Conservation (phyloP, 805 yeast species). For the Hanseniaspora lindneri region DNA sequence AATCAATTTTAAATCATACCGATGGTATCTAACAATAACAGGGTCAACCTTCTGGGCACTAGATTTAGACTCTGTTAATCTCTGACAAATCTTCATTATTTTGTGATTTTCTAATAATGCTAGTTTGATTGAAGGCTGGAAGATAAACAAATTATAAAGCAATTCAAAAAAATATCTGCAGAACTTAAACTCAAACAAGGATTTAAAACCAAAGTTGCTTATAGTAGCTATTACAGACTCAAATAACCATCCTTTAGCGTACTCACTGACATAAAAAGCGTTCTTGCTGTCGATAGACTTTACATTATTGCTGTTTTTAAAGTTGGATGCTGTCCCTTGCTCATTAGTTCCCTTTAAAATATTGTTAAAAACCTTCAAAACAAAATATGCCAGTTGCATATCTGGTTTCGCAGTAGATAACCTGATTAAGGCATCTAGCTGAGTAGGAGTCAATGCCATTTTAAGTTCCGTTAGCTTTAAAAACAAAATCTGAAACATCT, state of each 20-base stretch:
- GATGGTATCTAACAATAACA: slow-evolving; percentile 1
- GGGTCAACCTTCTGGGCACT: neutral
- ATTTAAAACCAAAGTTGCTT: neutral
- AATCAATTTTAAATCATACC: slow-evolving; percentile 13
- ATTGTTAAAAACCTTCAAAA: slow-evolving; percentile 7
- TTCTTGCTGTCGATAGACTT: neutral
- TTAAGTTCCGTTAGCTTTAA: slow-evolving; percentile 7
- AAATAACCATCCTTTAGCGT: slow-evolving; percentile 4
- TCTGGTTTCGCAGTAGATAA: neutral
- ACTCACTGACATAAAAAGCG: neutral
- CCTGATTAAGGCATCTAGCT: neutral
- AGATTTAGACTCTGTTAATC: neutral
- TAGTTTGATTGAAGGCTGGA: slow-evolving; percentile 7
- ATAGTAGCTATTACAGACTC: neutral
- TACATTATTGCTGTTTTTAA: neutral
- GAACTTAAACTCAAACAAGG: slow-evolving; percentile 4
- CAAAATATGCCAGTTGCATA: slow-evolving; percentile 1
- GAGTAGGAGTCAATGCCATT: neutral
- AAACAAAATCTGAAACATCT: slow-evolving; percentile 6
- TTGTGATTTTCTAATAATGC: neutral
- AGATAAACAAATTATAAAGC: slow-evolving; percentile 3
- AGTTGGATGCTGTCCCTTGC: neutral
- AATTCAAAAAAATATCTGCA: slow-evolving; percentile 12
- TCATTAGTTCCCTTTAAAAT: slow-evolving; percentile 5
- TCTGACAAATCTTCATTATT: slow-evolving; percentile 4